Base-by-base conservation (phyloP, 2,329 filamentous ascomycete species). In the Hypoxylon sp. region DNA sequence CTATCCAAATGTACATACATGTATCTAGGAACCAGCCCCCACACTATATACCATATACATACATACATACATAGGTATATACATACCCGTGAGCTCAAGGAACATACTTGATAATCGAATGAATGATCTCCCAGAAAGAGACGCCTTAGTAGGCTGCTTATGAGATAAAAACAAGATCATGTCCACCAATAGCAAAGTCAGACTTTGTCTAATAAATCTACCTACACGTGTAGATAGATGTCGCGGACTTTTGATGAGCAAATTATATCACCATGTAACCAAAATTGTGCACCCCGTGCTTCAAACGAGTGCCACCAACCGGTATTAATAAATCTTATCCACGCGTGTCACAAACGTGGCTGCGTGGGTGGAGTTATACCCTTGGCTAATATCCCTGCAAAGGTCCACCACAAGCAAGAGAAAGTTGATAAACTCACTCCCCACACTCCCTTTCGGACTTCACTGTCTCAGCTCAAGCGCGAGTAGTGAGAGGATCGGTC, bases 371-470 rank as follows among this genome's bases (percentile, higher is more conserved):
- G 52, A 63, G 46, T 63, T 58, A 63, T 53, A 53, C 33, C 63
- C 63, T 50, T 60, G 29, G 42, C 13, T 4, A 3, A 6, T n/a
- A 69, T 63, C 67, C 65, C 51, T 63, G 64, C 42, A 50, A 26
- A 13, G 54, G 11, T 29, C 65, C 65, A 44, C 63, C 50, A 47
- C 14, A 39, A 35, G 51, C 19, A 22, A 17, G 26, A 37, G 46
- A 13, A 42, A 11, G n/a, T 4, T 46, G 48, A 59, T 70, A 70
- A 44, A 54, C 33, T 50, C 58, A 70, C 68, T 11, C 68, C 67
- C 9, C 53, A 14, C 9, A 14, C 19, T 47, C 29, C 46, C 19
- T 35, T 46, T 42, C 29, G 22, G 19, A 50, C 42, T 35, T 24
- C 50, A 35, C 17, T 37, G 42, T 57, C 52, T 39, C 14, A 31